Percentiles rank a stretch among this genome's conserved stretches.
phyloP scores from a whole-genome alignment of 306 rosid species.

The Sicyos edulis region DNA sequence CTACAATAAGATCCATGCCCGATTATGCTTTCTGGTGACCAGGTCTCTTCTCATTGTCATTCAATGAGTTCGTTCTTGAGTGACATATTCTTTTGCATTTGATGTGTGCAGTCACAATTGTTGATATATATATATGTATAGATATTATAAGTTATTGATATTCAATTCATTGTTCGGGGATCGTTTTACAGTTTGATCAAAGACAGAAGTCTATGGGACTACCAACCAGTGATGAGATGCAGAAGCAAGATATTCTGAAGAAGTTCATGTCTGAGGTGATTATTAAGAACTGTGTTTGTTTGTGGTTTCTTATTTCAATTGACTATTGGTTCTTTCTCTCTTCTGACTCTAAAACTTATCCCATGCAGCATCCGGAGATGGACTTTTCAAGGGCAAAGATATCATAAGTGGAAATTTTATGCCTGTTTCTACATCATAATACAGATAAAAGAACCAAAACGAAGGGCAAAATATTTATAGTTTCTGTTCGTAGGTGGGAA shows the following conservation, averaged over 20 bases:
- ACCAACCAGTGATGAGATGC: constrained; percentile 80
- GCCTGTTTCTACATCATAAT: not conserved
- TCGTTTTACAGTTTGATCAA: constrained; percentile 66
- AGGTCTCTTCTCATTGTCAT: too few relatives aligned
- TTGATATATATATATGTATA: not conserved
- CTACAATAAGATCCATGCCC: too few relatives aligned
- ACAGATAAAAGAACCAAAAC: not conserved
- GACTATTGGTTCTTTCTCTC: not conserved
- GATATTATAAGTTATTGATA: not conserved
- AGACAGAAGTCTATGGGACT: constrained; percentile 87
- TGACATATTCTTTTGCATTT: not conserved
- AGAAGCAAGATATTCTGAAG: constrained; percentile 73
- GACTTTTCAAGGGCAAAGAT: constrained; percentile 77
- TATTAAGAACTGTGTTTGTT: not conserved
- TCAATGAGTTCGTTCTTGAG: not conserved
- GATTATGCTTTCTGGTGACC: too few relatives aligned
- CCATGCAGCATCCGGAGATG: constrained; percentile 92
- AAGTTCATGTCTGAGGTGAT: constrained; percentile 78
- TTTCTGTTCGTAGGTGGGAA: not conserved
- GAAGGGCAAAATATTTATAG: not conserved
- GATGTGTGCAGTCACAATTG: not conserved
- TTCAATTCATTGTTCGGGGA: not conserved
- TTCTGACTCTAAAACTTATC: not conserved
- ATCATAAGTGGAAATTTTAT: constrained; percentile 28
- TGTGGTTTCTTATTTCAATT: not conserved